Conservation (phyloP, 177 flowering plant species). For the Telopea speciosissima region DNA sequence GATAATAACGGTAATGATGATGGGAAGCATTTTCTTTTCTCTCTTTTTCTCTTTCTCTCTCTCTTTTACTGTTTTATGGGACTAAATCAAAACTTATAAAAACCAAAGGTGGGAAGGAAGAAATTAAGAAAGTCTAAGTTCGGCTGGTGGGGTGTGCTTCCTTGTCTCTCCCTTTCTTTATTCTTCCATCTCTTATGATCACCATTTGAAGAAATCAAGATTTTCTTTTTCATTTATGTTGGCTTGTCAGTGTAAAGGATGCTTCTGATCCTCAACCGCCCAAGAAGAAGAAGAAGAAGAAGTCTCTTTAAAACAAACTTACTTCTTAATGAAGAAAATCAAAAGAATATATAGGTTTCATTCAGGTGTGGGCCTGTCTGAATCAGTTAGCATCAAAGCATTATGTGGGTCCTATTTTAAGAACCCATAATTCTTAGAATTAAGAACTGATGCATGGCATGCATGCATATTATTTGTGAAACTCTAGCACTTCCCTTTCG, state of each 20-base stretch:
- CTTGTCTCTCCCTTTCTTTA: not conserved
- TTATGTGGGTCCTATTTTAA: not conserved
- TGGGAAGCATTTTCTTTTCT: constrained; percentile 8
- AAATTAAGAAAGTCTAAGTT: not conserved
- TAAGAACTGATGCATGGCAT: too few species aligned
- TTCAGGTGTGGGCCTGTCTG: too few species aligned
- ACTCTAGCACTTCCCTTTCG: not conserved
- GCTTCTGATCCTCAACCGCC: not conserved
- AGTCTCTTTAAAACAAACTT: too few species aligned
- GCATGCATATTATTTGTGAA: too few species aligned
- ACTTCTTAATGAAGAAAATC: too few species aligned
- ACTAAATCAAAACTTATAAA: constrained; percentile 32
- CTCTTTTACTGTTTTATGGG: constrained; percentile 44
- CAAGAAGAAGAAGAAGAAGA: too few species aligned
- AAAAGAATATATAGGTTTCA: too few species aligned
- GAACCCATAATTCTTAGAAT: too few species aligned
- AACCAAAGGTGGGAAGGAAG: constrained; percentile 23
- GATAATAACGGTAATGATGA: constrained; percentile 13
- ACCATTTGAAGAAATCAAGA: constrained; percentile 5
- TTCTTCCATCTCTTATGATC: not conserved
- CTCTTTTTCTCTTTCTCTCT: constrained; percentile 4
- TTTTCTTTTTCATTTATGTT: not conserved
- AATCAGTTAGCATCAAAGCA: too few species aligned
- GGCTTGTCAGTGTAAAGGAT: not conserved
- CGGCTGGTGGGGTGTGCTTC: not conserved